Conservation (phyloP, 192 early-diverging fungal species). For the Spizellomyces sp. region DNA sequence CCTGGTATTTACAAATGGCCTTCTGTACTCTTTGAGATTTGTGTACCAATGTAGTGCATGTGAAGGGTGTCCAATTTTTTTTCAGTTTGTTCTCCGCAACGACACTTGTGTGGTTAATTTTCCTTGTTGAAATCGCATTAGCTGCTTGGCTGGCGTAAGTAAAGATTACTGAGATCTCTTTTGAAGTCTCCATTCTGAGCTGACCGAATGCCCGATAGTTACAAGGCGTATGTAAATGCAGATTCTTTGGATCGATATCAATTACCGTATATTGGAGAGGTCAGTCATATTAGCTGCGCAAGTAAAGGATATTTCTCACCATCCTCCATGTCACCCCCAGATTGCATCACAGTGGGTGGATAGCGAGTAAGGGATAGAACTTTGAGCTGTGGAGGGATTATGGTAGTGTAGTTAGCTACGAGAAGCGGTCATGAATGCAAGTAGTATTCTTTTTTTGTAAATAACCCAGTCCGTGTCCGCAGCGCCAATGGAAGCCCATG, state of each 20-base stretch:
- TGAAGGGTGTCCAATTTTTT: conserved; percentile 47
- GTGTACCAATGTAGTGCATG: no score
- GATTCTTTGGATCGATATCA: conserved; percentile 71
- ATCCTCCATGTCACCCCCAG: no score
- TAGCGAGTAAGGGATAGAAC: no score
- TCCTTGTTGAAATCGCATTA: conserved; percentile 42
- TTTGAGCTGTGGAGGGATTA: no score
- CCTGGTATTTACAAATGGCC: background rate
- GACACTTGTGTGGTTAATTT: conserved; percentile 49
- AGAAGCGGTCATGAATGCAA: no score
- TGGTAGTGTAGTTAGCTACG: no score
- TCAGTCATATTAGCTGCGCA: background rate
- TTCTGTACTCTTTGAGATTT: no score
- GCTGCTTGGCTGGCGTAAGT: conserved; percentile 50
- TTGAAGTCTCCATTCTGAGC: background rate
- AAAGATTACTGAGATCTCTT: background rate
- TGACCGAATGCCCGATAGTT: conserved; percentile 35
- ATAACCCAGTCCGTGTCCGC: no score
- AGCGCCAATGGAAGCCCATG: no score
- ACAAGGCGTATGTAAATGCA: conserved; percentile 70
- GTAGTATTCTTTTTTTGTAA: no score
- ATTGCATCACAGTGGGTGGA: no score
- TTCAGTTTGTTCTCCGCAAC: conserved; percentile 48
- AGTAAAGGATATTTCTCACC: no score
- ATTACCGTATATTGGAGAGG: conserved; percentile 66